phyloP scores from a whole-genome alignment of 768 basidiomycete genomes.

The Suillus subaureus region DNA sequence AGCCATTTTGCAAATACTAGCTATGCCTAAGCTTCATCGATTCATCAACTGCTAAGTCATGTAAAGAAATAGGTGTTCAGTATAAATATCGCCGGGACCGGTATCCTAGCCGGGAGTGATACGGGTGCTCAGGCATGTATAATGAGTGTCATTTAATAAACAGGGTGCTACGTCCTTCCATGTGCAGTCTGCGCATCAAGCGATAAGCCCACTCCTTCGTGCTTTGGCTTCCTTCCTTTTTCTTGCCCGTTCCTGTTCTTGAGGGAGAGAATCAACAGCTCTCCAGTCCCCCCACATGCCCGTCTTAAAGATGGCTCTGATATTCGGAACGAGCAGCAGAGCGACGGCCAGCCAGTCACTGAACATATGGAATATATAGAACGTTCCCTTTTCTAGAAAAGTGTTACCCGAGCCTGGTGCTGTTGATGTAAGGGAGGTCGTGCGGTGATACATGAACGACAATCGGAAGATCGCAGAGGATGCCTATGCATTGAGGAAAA shows the following conservation, averaged over 20 bases:
- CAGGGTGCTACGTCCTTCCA: not conserved
- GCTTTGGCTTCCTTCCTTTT: conserved; percentile 4
- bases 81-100: not conserved
- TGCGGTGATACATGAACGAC: conserved; percentile 38
- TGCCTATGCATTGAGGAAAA: conserved; percentile 8
- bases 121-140: not conserved
- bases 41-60: not conserved
- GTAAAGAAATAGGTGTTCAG: not conserved
- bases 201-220: conserved; percentile 3
- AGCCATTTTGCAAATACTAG: not conserved
- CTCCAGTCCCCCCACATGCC: conserved; percentile 28
- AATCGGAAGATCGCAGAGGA: conserved; percentile 43
- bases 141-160: not conserved
- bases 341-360: conserved; percentile 43
- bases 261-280: conserved; percentile 8
- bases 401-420: conserved; percentile 37
- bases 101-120: not conserved
- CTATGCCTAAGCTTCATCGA: not conserved
- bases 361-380: conserved; percentile 48
- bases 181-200: not conserved
- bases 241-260: conserved; percentile 5
- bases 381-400: conserved; percentile 37
- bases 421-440: conserved; percentile 34
- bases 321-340: conserved; percentile 34
- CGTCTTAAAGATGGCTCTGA: conserved; percentile 30